Evolutionary conservation across 2,329 filamentous ascomycete species (phyloP), one percentile per base, ranked within the genome.

Genomic region (Calonectria multiphialidica): DNA sequence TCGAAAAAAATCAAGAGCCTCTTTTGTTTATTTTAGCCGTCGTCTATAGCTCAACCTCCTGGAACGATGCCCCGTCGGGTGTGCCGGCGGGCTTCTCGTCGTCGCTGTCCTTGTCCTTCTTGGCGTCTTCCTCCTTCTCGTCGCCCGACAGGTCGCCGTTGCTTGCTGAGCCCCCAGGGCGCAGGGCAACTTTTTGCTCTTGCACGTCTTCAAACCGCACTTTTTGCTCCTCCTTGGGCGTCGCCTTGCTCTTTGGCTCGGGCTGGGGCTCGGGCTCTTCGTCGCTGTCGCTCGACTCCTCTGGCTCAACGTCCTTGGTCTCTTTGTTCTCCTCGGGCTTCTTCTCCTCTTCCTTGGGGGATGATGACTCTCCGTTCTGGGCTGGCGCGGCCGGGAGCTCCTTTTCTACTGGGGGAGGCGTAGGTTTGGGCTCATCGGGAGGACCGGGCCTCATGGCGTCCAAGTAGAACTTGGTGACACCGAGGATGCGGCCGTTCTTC

Each of bases 401-500:
- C 70, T 78, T 86, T 49, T 85, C 77, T 49, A 81, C 77, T 7
- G 81, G 79, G 18, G 82, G 79, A 9, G 81, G 75, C 3, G 79
- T 53, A 21, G 73, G 74, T 23, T 75, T 68, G 18, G 81, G 78
- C 66, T 85, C 82, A 63, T 86, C 83, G 72, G 80, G 80, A 10
- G 86, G 87, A 0, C 85, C 86, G 6, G 87, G 87, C 47, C 88
- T 84, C 77, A 90, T 84, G 28, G 96, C 97, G 81, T 98, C 96
- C 37, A 99, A 89, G 83, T 99, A 99, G 85, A 98, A 99, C 78
- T 96, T 96, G 78, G 97, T 93, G 35, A 98, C 97, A 62, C 96
- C 95, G 3, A 98, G 93, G 74, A 99, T 98, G 72, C 95, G 92
- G 53, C 96, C 96, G 83, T 95, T 96, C 76, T 94, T 90, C 85